These are phyloP conservation scores for Penicillium parvum DNA, from an alignment of 495 filamentous ascomycete species.

Conservation along the genomic window DNA sequence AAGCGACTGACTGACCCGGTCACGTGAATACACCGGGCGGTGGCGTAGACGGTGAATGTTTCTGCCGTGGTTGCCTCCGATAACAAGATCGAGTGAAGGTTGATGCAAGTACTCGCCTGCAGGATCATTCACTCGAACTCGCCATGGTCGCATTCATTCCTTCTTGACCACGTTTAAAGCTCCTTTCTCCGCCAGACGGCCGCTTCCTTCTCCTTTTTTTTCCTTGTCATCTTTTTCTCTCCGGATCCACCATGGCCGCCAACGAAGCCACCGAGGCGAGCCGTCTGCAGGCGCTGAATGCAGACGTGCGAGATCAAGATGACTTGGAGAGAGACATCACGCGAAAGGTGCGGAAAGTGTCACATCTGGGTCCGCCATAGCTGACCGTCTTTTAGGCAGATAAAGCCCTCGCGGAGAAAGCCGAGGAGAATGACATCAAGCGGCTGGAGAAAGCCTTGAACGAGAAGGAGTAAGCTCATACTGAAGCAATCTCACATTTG, in stretches of 20 bases:
- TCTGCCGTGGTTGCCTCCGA: slow-evolving; percentile 5
- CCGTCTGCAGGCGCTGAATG: slow-evolving; percentile 62
- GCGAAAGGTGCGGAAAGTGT: slow-evolving; percentile 35
- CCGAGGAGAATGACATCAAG: slow-evolving; percentile 82
- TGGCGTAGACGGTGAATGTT: slow-evolving; percentile 1
- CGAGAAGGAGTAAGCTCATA: slow-evolving; percentile 52
- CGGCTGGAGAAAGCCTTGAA: slow-evolving; percentile 71
- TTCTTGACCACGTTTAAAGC: not conserved
- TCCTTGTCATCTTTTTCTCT: slow-evolving; percentile 5
- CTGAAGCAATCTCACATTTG: not conserved
- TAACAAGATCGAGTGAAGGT: not conserved
- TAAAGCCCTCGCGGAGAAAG: slow-evolving; percentile 69
- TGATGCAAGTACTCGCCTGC: not conserved
- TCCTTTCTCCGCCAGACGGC: not conserved
- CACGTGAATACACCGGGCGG: not conserved
- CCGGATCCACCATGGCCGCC: slow-evolving; percentile 7
- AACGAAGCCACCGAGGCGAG: slow-evolving; percentile 46
- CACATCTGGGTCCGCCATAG: not conserved
- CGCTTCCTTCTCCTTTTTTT: slow-evolving; percentile 1
- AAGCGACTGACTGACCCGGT: not conserved
- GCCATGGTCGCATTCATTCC: slow-evolving; percentile 3
- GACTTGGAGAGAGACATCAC: slow-evolving; percentile 75
- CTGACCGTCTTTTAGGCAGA: slow-evolving; percentile 57
- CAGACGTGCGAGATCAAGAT: slow-evolving; percentile 76
- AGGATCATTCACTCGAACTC: slow-evolving; percentile 1